Evolutionary conservation across 2,329 filamentous ascomycete genomes (phyloP).

Genomic region (Teratosphaeriaceae sp.): DNA sequence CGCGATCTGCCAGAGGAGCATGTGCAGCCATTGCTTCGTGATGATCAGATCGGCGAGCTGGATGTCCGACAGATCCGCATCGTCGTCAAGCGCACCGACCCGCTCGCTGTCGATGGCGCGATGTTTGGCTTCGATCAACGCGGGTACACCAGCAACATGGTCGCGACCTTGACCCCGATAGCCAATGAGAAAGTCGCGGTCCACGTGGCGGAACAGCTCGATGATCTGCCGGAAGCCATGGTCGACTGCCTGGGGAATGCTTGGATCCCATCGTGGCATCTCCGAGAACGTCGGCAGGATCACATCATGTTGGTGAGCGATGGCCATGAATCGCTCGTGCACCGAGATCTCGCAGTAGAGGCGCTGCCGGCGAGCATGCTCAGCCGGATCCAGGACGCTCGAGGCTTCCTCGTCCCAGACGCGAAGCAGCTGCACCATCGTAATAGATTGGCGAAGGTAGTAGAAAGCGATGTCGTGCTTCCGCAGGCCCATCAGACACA

Average conservation of each 20-base stretch:
- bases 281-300: constrained; percentile 27
- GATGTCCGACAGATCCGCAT: not conserved
- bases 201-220: constrained; percentile 3
- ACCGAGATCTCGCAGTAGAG: constrained; percentile 7
- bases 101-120: not conserved
- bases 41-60: constrained; percentile 45
- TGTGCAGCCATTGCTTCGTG: constrained; percentile 45
- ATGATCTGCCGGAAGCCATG: constrained; percentile 24
- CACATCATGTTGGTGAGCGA: not conserved
- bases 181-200: constrained; percentile 19
- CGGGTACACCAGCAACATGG: not conserved
- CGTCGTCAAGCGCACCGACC: not conserved
- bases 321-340: not conserved
- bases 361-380: constrained; percentile 7
- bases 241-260: constrained; percentile 23
- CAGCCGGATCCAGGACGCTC: constrained; percentile 3
- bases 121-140: not conserved
- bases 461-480: not conserved
- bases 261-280: constrained; percentile 27
- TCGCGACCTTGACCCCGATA: not conserved
- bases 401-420: not conserved
- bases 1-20: constrained; percentile 44
- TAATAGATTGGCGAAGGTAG: constrained; percentile 1
- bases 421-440: not conserved
- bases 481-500: not conserved